Evolutionary conservation across 148 eudicot genomes (phyloP), one percentile per base, ranked within the genome.

Genomic region (Camellia sinensis): DNA sequence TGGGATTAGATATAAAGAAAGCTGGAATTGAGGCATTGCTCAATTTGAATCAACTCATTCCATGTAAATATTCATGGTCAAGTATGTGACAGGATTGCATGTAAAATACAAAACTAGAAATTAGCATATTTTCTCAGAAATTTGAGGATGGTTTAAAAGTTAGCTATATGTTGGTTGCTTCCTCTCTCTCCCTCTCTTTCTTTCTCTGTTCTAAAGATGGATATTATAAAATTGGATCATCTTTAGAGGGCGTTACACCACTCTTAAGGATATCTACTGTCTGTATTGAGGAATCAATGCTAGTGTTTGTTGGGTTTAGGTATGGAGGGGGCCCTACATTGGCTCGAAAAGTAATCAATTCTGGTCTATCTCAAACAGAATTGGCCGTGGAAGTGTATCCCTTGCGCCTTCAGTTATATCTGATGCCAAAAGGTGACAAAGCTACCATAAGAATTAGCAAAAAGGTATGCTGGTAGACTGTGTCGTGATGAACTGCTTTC

Each of bases 291-390:
- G 37, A 43, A 57, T 84, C 43, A 81, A 43, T 76, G 41, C 29
- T 72, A 56, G 73, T 66, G 52, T 56, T 82, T 81, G 67, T 69
- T 78, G 80, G 59, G 71, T 86, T 78, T 82, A 95, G 99, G 99
- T 95, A 95, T 89, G 99, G 99, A 82, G 99, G 99, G 80, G 99
- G 99, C 75, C 99, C 99, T 41, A 83, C 87, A 29, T 85, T 95
- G 89, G 90, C 97, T 11, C 88, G 99, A 48, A 93, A 89, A 86
- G 97, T 92, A 67, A 93, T 95, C 60, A 85, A 82, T 84, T 88
- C 90, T 76, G 97, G 97, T 83, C 88, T 91, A 77, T 90, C 92
- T 84, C 97, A 87, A 84, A 85, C 87, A 80, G 99, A 92, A 76
- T 85, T 93, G 88, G 88, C 97, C 22, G 89, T 96, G 69, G 98